A percentile compares a stretch with the other conserved stretches of the same genome.
These are phyloP conservation scores for Apiospora marii DNA, from an alignment of 2,329 filamentous ascomycete species.

Conservation along the genomic window DNA sequence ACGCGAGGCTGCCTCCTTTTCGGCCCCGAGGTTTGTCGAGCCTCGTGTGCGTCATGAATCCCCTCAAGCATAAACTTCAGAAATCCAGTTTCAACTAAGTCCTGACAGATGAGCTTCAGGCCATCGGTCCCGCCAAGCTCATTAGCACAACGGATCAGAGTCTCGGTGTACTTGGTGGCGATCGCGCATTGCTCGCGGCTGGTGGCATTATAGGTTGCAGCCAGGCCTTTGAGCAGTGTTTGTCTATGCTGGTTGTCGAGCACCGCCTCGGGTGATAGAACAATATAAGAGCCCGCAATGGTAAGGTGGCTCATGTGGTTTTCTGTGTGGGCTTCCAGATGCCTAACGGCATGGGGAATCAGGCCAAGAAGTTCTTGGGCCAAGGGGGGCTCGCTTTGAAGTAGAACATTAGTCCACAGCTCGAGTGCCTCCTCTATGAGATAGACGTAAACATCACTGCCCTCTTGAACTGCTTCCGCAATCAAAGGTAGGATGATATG, in stretches of 20 bases:
- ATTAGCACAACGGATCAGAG: slow-evolving; percentile 69
- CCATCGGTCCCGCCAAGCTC: slow-evolving; percentile 68
- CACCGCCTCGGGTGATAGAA: slow-evolving; percentile 73
- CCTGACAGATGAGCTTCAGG: slow-evolving; percentile 68
- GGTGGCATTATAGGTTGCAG: slow-evolving; percentile 56
- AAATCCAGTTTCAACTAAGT: slow-evolving; percentile 70
- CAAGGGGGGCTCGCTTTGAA: slow-evolving; percentile 69
- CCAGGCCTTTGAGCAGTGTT: slow-evolving; percentile 58
- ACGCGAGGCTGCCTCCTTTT: slow-evolving; percentile 74
- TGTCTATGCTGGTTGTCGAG: slow-evolving; percentile 63
- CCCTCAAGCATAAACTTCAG: slow-evolving; percentile 69
- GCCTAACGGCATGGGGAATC: slow-evolving; percentile 67
- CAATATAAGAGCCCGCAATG: slow-evolving; percentile 74
- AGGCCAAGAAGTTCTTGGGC: slow-evolving; percentile 69
- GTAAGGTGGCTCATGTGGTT: slow-evolving; percentile 68
- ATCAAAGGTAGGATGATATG: slow-evolving; percentile 83
- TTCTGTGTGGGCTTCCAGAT: slow-evolving; percentile 72
- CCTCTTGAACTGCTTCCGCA: slow-evolving; percentile 77
- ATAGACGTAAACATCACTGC: slow-evolving; percentile 78
- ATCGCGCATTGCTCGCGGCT: slow-evolving; percentile 66
- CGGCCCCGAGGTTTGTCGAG: slow-evolving; percentile 83
- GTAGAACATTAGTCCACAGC: slow-evolving; percentile 81
- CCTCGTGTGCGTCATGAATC: slow-evolving; percentile 73
- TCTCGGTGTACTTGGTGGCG: slow-evolving; percentile 68
- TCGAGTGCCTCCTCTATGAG: slow-evolving; percentile 92